These are phyloP conservation scores for Heterobasidion irregulare DNA, from an alignment of 1,284 basidiomycete species.

Conservation along the genomic window DNA sequence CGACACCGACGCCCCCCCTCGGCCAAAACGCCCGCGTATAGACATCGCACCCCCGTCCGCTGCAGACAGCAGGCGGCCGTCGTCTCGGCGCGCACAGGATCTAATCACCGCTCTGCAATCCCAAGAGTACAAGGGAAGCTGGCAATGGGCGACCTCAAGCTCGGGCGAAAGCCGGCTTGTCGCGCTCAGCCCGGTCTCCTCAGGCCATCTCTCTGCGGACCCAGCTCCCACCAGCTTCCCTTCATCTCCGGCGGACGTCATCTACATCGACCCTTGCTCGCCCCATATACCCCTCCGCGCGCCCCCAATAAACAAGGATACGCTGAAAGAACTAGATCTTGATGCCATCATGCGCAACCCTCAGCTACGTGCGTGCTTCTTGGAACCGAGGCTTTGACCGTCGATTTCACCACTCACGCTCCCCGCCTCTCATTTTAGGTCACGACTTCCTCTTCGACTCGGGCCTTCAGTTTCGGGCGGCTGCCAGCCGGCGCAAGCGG, in stretches of 20 bases:
- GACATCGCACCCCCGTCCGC: constrained; percentile 19
- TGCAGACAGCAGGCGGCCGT: constrained; percentile 15
- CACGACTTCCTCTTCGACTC: constrained; percentile 90
- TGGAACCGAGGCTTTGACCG: constrained; percentile 3
- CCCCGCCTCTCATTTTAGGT: constrained; percentile 31
- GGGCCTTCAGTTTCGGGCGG: constrained; percentile 66
- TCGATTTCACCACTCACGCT: constrained; percentile 1
- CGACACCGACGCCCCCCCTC: constrained; percentile 20
- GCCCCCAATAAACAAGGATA: constrained; percentile 79
- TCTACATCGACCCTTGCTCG: constrained; percentile 44
- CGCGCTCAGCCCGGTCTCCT: constrained; percentile 9
- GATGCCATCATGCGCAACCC: constrained; percentile 83
- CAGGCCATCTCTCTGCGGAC: constrained; percentile 10
- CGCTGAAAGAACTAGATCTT: constrained; percentile 80
- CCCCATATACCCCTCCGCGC: constrained; percentile 58
- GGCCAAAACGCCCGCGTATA: constrained; percentile 29
- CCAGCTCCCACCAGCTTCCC: constrained; percentile 11
- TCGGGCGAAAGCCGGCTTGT: constrained; percentile 13
- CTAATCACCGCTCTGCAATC: constrained; percentile 21
- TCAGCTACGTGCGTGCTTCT: constrained; percentile 66
- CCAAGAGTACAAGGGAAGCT: constrained; percentile 9
- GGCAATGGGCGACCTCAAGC: constrained; percentile 12
- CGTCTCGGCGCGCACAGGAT: constrained; percentile 20
- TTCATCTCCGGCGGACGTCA: constrained; percentile 12
- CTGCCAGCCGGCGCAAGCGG: constrained; percentile 64